A percentile compares a stretch with the other conserved stretches of the same genome.
These are phyloP conservation scores for Saccharomycopsis babjevae DNA, from an alignment of 805 yeast species.

Conservation along the genomic window DNA sequence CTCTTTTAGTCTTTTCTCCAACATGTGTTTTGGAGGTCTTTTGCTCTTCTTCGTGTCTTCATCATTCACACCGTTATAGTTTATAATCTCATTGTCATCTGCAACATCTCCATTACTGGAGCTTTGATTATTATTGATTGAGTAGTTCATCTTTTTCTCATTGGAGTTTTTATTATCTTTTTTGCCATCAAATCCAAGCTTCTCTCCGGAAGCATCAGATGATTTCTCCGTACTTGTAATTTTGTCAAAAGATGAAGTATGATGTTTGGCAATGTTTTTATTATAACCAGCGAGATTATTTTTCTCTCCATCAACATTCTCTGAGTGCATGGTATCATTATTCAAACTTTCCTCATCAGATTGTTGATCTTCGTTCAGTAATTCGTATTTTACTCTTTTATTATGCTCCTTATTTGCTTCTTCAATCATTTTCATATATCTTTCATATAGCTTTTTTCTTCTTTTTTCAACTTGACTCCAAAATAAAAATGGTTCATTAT, in stretches of 20 bases:
- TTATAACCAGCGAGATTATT: not conserved
- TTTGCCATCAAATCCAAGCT: not conserved
- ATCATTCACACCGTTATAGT: constrained; percentile 1
- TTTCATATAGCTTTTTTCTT: constrained; percentile 30
- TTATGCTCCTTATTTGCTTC: not conserved
- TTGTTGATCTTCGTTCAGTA: not conserved
- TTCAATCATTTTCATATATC: constrained; percentile 13
- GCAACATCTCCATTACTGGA: not conserved
- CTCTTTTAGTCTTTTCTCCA: not conserved
- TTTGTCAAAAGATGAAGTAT: not conserved
- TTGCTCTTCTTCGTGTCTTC: not conserved
- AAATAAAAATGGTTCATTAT: constrained; percentile 51
- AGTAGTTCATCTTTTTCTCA: not conserved
- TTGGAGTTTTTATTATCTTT: not conserved
- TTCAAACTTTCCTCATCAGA: not conserved
- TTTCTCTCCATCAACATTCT: not conserved
- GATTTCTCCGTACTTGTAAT: not conserved
- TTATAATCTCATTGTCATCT: not conserved
- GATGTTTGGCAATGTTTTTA: not conserved
- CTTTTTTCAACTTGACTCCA: constrained; percentile 54
- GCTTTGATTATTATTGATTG: not conserved
- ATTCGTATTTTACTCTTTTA: constrained; percentile 4
- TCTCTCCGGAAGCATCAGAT: not conserved
- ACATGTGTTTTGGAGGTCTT: not conserved
- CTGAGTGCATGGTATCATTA: not conserved